Percentiles rank a stretch among this genome's conserved stretches.
Conservation (phyloP, 192 early-diverging fungal genomes). For the Coemansia sp. region DNA sequence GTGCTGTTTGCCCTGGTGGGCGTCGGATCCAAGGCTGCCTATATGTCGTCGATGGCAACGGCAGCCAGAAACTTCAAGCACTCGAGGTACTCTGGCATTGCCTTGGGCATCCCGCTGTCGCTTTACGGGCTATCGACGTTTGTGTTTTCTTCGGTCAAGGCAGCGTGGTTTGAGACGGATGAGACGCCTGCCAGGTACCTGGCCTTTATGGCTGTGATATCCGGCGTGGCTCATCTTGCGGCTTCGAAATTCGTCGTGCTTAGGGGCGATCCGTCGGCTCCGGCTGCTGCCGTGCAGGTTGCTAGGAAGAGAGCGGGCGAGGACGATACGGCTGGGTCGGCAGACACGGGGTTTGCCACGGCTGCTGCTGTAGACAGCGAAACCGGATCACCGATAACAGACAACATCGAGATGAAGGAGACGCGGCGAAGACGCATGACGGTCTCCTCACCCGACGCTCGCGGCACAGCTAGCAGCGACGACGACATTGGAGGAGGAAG, state of each 20-base stretch:
- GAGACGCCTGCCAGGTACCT: slow-evolving; percentile 53
- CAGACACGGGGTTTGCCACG: background rate
- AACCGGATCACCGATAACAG: slow-evolving; percentile 5
- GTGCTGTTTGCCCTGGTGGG: slow-evolving; percentile 57
- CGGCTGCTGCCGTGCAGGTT: slow-evolving; percentile 3
- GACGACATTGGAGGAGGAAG: too few species aligned
- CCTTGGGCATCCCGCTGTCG: slow-evolving; percentile 60
- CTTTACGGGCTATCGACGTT: slow-evolving; percentile 63
- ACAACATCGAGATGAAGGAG: slow-evolving; percentile 39
- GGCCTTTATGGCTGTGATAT: slow-evolving; percentile 53
- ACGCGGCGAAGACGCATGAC: slow-evolving; percentile 41
- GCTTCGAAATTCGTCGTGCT: slow-evolving; percentile 39
- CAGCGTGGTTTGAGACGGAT: slow-evolving; percentile 48
- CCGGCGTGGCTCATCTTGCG: slow-evolving; percentile 49
- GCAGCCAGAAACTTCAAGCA: slow-evolving; percentile 59
- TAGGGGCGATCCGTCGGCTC: slow-evolving; percentile 11
- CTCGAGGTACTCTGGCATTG: slow-evolving; percentile 53
- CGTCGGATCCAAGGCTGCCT: slow-evolving; percentile 59
- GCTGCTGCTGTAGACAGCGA: background rate
- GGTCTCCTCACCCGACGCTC: slow-evolving; percentile 4
- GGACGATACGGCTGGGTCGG: background rate
- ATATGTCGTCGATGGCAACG: slow-evolving; percentile 61
- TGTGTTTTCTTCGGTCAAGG: slow-evolving; percentile 60
- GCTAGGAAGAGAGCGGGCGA: background rate
- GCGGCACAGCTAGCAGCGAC: background rate